Conservation (phyloP, 441 rosid genomes). For the Populus hybrid region DNA sequence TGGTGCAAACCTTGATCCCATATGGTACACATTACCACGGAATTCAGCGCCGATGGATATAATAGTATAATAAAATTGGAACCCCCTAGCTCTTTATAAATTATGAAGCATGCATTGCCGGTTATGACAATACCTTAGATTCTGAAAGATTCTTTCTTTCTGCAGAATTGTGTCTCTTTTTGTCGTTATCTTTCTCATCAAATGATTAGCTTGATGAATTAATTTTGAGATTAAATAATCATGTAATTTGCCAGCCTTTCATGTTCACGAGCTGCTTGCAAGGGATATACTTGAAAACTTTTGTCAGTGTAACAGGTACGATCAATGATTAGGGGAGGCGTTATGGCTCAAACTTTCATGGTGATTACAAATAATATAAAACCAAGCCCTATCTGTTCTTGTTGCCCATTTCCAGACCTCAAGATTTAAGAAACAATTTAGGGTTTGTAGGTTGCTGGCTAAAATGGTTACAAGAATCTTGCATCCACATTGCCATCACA, state of each 20-base stretch:
- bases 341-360: constrained; percentile 9
- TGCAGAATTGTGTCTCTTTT: neutral
- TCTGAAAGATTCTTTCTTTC: neutral
- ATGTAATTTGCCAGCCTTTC: constrained; percentile 36
- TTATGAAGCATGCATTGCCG: neutral
- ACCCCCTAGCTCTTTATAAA: neutral
- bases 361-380: neutral
- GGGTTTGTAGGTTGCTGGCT: constrained; percentile 28
- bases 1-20: neutral
- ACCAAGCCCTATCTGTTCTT: neutral
- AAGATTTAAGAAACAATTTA: constrained; percentile 6
- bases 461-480: constrained; percentile 27
- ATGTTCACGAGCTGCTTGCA: constrained; percentile 27
- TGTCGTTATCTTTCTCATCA: neutral
- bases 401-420: constrained; percentile 16
- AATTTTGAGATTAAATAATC: neutral
- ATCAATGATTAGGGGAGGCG: constrained; percentile 41
- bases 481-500: constrained; percentile 28
- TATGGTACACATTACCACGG: constrained; percentile 9
- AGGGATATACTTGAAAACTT: constrained; percentile 16
- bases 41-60: constrained; percentile 7
- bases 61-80: neutral
- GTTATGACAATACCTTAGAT: neutral
- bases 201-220: neutral
- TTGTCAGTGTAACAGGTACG: neutral